phyloP scores from a whole-genome alignment of 257 asterid species.

The Linaria vulgaris region DNA sequence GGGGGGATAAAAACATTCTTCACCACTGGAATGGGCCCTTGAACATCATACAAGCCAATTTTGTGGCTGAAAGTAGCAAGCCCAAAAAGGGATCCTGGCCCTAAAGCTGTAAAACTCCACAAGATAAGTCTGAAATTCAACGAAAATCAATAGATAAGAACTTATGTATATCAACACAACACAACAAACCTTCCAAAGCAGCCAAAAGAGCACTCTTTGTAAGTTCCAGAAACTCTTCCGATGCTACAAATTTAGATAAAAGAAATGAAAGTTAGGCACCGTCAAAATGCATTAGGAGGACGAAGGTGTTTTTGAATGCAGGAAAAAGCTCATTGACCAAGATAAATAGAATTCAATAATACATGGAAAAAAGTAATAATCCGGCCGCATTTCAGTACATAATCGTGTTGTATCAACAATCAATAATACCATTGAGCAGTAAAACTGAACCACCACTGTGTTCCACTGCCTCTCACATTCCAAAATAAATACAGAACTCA shows the following conservation, averaged over 20 bases:
- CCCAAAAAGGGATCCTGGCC: constrained; percentile 97
- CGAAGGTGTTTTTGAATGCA: neutral
- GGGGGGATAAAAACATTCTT: constrained; percentile 88
- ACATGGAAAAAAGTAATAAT: constrained; percentile 16
- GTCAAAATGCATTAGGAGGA: constrained; percentile 10
- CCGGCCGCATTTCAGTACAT: constrained; percentile 13
- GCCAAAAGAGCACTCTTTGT: constrained; percentile 95
- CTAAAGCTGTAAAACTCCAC: constrained; percentile 62
- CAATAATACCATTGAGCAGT: constrained; percentile 4
- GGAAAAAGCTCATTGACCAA: constrained; percentile 10
- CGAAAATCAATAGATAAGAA: constrained; percentile 21
- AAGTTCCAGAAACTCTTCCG: constrained; percentile 97
- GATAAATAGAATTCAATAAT: constrained; percentile 7
- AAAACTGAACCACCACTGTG: constrained; percentile 16
- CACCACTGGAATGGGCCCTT: constrained; percentile 97
- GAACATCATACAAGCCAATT: constrained; percentile 94
- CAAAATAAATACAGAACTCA: constrained; percentile 18
- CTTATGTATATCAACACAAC: constrained; percentile 9
- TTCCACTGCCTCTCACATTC: constrained; percentile 22
- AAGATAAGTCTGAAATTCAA: constrained; percentile 25
- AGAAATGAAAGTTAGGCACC: constrained; percentile 26
- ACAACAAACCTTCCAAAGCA: constrained; percentile 84
- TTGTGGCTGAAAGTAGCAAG: constrained; percentile 97
- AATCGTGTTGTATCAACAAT: constrained; percentile 15
- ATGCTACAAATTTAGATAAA: constrained; percentile 57